These are phyloP conservation scores for Lophiostoma macrostomum DNA, from an alignment of 495 filamentous ascomycete species.

Conservation along the genomic window DNA sequence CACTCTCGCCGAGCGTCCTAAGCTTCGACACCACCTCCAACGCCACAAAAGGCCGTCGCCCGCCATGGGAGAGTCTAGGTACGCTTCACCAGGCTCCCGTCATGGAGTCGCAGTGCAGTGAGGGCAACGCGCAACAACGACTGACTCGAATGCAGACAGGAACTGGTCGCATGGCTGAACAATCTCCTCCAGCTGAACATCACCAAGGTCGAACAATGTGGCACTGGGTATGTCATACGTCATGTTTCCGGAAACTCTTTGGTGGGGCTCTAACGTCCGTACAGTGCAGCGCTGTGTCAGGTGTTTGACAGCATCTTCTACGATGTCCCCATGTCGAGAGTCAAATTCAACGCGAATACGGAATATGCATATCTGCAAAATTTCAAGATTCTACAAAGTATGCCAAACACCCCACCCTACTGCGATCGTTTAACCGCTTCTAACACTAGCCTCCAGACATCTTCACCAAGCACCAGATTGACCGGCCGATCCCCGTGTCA, in stretches of 20 bases:
- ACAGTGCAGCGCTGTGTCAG: conserved; percentile 94
- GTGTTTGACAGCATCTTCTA: conserved; percentile 95
- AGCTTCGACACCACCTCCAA: neutral
- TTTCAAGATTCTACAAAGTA: conserved; percentile 95
- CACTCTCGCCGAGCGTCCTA: neutral
- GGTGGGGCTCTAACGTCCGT: neutral
- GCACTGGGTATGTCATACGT: conserved; percentile 73
- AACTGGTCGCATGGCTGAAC: conserved; percentile 95
- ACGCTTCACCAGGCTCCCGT: neutral
- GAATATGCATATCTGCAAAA: conserved; percentile 98
- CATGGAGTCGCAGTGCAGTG: neutral
- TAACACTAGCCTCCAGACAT: conserved; percentile 52
- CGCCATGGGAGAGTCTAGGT: conserved; percentile 37
- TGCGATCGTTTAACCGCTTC: neutral
- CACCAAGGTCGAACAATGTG: conserved; percentile 98
- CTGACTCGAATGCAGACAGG: conserved; percentile 62
- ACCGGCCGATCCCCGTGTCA: conserved; percentile 84
- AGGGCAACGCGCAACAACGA: neutral
- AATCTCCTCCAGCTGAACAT: conserved; percentile 95
- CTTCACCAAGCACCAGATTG: conserved; percentile 80
- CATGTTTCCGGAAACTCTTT: conserved; percentile 4
- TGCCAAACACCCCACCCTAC: conserved; percentile 38
- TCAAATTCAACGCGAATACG: conserved; percentile 96
- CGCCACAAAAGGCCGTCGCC: neutral
- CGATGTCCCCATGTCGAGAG: conserved; percentile 91